A percentile compares a stretch with the other conserved stretches of the same genome.
Evolutionary conservation across 2,329 filamentous ascomycete species (phyloP).

Genomic region (Xylaria sp.): DNA sequence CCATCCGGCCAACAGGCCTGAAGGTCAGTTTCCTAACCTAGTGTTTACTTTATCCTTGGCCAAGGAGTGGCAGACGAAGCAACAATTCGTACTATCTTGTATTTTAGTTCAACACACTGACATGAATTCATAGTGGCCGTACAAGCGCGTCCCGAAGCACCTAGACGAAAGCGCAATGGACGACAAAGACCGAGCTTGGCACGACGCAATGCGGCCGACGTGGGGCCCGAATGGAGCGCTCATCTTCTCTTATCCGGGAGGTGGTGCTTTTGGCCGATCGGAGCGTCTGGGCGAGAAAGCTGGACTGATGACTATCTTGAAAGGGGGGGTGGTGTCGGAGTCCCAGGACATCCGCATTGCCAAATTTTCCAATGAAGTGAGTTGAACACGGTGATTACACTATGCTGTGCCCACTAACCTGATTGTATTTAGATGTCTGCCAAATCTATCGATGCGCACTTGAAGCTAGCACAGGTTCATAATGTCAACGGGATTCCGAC

Average conservation of each 20-base stretch:
- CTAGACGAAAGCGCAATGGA: slow-evolving; percentile 57
- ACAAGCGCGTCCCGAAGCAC: slow-evolving; percentile 69
- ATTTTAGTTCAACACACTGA: slow-evolving; percentile 37
- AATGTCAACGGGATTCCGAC: slow-evolving; percentile 55
- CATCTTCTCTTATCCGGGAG: slow-evolving; percentile 51
- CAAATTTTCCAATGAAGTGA: slow-evolving; percentile 54
- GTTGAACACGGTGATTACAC: slow-evolving; percentile 14
- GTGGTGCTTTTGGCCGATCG: slow-evolving; percentile 29
- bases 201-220: slow-evolving; percentile 68
- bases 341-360: slow-evolving; percentile 60
- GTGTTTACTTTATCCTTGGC: slow-evolving; percentile 13
- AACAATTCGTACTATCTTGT: slow-evolving; percentile 25
- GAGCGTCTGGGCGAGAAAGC: slow-evolving; percentile 36
- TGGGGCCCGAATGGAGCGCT: slow-evolving; percentile 74
- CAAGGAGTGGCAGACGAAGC: slow-evolving; percentile 1
- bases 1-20: slow-evolving; percentile 56
- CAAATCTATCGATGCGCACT: slow-evolving; percentile 50
- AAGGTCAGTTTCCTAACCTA: slow-evolving; percentile 70
- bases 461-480: slow-evolving; percentile 49
- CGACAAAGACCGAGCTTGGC: slow-evolving; percentile 60
- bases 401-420: slow-evolving; percentile 1
- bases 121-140: slow-evolving; percentile 66
- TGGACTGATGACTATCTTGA: slow-evolving; percentile 49
- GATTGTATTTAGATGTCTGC: slow-evolving; percentile 45
- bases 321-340: slow-evolving; percentile 56